Conservation (phyloP, 306 rosid species). For the Vigna nakashimae region DNA sequence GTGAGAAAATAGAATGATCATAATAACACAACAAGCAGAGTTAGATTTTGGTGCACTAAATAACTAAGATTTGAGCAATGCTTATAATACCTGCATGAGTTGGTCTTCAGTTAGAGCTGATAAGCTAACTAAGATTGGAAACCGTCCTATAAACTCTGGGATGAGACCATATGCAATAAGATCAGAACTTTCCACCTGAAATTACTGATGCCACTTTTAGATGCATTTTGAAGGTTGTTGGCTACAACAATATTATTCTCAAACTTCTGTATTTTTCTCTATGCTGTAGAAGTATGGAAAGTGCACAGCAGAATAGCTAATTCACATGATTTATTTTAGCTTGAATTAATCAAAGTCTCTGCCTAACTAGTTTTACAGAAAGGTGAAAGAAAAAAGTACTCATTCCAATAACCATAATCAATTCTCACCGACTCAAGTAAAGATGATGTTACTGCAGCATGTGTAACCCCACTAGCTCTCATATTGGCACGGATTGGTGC, state of each 20-base stretch:
- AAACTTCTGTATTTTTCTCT: not conserved
- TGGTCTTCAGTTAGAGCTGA: slow-evolving; percentile 87
- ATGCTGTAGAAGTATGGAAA: not conserved
- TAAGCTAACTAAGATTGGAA: slow-evolving; percentile 83
- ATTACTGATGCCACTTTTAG: slow-evolving; percentile 41
- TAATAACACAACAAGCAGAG: slow-evolving; percentile 13
- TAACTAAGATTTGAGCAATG: slow-evolving; percentile 4
- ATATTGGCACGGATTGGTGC: slow-evolving; percentile 90
- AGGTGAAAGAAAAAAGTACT: not conserved
- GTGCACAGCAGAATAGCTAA: not conserved
- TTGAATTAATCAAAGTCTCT: slow-evolving; percentile 27
- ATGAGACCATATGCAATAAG: slow-evolving; percentile 90
- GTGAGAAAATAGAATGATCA: slow-evolving; percentile 26
- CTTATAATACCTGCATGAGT: slow-evolving; percentile 72
- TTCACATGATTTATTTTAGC: not conserved
- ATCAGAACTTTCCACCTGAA: slow-evolving; percentile 94
- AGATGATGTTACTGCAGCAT: slow-evolving; percentile 72
- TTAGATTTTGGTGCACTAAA: slow-evolving; percentile 16
- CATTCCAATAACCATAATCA: slow-evolving; percentile 20
- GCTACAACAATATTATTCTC: slow-evolving; percentile 16
- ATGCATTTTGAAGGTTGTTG: slow-evolving; percentile 33
- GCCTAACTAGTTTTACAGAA: slow-evolving; percentile 4
- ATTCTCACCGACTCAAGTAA: slow-evolving; percentile 79
- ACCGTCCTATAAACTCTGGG: slow-evolving; percentile 93
- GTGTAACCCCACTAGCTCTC: slow-evolving; percentile 70